phyloP scores from a whole-genome alignment of 768 basidiomycete genomes.

The Termitomyces sp. region DNA sequence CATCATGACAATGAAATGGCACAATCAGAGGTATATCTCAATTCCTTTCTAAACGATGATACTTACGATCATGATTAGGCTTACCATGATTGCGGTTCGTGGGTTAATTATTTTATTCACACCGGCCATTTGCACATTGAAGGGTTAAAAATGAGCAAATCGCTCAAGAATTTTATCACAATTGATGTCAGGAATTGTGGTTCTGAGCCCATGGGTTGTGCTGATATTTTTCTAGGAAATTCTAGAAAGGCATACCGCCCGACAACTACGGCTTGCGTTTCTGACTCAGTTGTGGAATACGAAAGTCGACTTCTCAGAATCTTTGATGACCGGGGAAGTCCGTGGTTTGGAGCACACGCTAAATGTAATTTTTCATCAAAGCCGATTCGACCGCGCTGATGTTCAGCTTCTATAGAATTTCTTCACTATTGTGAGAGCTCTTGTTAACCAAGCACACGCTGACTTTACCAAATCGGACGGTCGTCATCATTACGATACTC shows the following conservation, averaged over 20 bases:
- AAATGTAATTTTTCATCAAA: slow-evolving; percentile 55
- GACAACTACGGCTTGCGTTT: slow-evolving; percentile 91
- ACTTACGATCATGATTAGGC: slow-evolving; percentile 49
- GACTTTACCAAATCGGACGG: slow-evolving; percentile 52
- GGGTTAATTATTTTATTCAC: slow-evolving; percentile 99
- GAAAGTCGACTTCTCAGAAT: slow-evolving; percentile 92
- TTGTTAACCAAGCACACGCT: slow-evolving; percentile 53
- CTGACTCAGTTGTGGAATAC: slow-evolving; percentile 88
- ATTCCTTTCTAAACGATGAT: not conserved
- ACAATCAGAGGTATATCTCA: slow-evolving; percentile 75
- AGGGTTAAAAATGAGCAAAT: slow-evolving; percentile 99
- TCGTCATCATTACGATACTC: slow-evolving; percentile 58
- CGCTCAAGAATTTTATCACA: slow-evolving; percentile 97
- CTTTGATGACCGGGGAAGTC: slow-evolving; percentile 85
- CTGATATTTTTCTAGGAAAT: slow-evolving; percentile 61
- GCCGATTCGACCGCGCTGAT: slow-evolving; percentile 5
- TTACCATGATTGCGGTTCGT: slow-evolving; percentile 84
- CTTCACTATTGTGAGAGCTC: slow-evolving; percentile 83
- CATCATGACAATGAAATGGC: slow-evolving; percentile 99
- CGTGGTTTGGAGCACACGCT: slow-evolving; percentile 77
- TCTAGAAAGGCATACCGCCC: slow-evolving; percentile 72
- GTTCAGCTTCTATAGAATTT: slow-evolving; percentile 67
- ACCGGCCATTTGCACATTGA: slow-evolving; percentile 98
- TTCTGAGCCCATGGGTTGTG: slow-evolving; percentile 1
- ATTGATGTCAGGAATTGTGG: slow-evolving; percentile 62